Percentiles rank a stretch among this genome's conserved stretches.
Evolutionary conservation across 2,329 filamentous ascomycete species (phyloP).

Genomic region (Phialophora verrucosa): DNA sequence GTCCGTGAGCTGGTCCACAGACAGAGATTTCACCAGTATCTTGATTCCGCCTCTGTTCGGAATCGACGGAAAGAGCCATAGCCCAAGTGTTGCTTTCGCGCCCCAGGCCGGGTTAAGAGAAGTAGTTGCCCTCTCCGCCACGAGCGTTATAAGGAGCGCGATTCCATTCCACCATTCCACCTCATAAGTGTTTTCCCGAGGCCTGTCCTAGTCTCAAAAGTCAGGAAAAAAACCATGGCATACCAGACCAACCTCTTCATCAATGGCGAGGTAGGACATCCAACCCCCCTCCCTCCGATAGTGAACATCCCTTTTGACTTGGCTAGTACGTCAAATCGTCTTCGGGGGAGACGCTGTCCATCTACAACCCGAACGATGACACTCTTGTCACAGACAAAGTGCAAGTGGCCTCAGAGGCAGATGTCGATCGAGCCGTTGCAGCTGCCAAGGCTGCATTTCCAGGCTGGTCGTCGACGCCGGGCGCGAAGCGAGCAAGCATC

Average conservation of each 20-base stretch:
- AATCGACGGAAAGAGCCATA: background rate
- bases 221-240: constrained; percentile 16
- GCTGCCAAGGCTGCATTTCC: constrained; percentile 47
- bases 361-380: constrained; percentile 44
- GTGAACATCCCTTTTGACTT: background rate
- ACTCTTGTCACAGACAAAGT: constrained; percentile 38
- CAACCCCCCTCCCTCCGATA: background rate
- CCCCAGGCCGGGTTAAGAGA: background rate
- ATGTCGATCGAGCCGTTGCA: constrained; percentile 44
- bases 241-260: constrained; percentile 63
- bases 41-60: background rate
- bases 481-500: constrained; percentile 39
- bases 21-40: background rate
- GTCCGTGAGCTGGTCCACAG: background rate
- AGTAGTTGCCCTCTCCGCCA: background rate
- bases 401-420: constrained; percentile 43
- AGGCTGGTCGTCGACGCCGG: constrained; percentile 41
- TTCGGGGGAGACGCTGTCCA: constrained; percentile 46
- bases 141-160: background rate
- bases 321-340: constrained; percentile 48
- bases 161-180: background rate
- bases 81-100: background rate
- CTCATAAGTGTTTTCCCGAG: background rate
- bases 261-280: constrained; percentile 44
- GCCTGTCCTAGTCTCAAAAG: background rate